Base-by-base conservation (phyloP, 495 filamentous ascomycete genomes). In the Xylaria acuta region DNA sequence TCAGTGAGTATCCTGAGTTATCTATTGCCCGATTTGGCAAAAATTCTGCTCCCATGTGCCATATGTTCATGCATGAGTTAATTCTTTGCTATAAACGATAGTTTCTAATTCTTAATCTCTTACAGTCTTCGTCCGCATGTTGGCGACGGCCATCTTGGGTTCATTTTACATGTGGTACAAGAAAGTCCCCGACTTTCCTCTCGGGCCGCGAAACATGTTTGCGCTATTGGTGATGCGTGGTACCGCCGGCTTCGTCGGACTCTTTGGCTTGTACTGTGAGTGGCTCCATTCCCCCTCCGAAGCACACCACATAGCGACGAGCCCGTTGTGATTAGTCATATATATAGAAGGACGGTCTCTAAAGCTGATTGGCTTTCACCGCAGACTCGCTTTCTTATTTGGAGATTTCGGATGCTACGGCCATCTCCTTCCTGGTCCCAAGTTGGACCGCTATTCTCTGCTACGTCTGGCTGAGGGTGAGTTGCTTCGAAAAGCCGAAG, bases 391-490 rank as follows among this genome's bases (percentile, higher is more conserved):
- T 96, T 0, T 86, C 90, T 36, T 95, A 94, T 76, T 86, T 97
- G 18, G 90, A 92, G 12, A 85, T 97, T 0, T 89, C 92, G 1
- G 93, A 97, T 75, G 91, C 92, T 8, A 95, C 92, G 0, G 92
- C 95, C 0, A 89, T 97, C 69, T 91, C 92, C 38, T 97, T 96
- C 79, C 84, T 97, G 12, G 87, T 90, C 0, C 93, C 93, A 0
- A 90, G 91, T n/a, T 86, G 93, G 34, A 88, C 91, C 14, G 91
- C 92, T 74, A 92, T 90, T 74, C 87, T 90, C 9, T 95, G 93
- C 78, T 92, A 89, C 11, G 76, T 91, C 14, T 82, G 94, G 43
- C 66, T 84, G 11, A 71, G 49, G 62, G 78, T 78, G 67, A 60
- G 76, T 76, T 32, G 12, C 25, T 75, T 84, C 51, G 20, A n/a